A percentile compares a stretch with the other conserved stretches of the same genome.
Evolutionary conservation across 176 grass and related monocot species (phyloP).

Genomic region (Aechmea fasciata): DNA sequence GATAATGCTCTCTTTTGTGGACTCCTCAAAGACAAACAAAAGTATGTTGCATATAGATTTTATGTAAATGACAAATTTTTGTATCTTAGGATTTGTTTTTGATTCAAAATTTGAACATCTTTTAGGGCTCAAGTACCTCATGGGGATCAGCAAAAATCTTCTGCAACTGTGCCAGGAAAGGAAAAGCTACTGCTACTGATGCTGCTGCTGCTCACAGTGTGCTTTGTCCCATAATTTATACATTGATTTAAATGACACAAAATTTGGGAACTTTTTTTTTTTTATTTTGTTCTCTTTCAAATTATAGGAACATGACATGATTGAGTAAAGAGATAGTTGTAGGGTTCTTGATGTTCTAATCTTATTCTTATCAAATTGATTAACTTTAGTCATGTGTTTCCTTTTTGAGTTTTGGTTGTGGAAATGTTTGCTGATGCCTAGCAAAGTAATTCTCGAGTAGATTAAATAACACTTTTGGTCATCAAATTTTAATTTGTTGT

Average conservation of each 20-base stretch:
- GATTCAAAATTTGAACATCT: conserved; percentile 6
- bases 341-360: conserved; percentile 25
- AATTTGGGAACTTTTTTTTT: neutral
- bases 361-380: neutral
- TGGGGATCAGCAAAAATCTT: conserved; percentile 27
- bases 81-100: neutral
- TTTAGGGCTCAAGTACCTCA: conserved; percentile 65
- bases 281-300: conserved; percentile 12
- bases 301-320: conserved; percentile 29
- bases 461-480: too few relatives aligned
- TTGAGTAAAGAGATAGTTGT: conserved; percentile 23
- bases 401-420: too few relatives aligned
- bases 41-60: conserved; percentile 28
- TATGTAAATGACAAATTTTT: conserved; percentile 2
- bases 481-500: too few relatives aligned
- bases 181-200: conserved; percentile 24
- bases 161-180: neutral
- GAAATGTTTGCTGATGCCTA: too few relatives aligned
- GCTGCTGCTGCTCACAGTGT: conserved; percentile 21
- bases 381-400: too few relatives aligned
- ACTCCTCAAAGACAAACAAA: conserved; percentile 64
- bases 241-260: conserved; percentile 5
- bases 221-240: conserved; percentile 13
- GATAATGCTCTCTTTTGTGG: conserved; percentile 76
- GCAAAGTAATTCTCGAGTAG: too few relatives aligned